Percentiles rank a stretch among this genome's conserved stretches.
These are phyloP conservation scores for Bacidia gigantensis DNA, from an alignment of 495 filamentous ascomycete genomes.

Conservation along the genomic window DNA sequence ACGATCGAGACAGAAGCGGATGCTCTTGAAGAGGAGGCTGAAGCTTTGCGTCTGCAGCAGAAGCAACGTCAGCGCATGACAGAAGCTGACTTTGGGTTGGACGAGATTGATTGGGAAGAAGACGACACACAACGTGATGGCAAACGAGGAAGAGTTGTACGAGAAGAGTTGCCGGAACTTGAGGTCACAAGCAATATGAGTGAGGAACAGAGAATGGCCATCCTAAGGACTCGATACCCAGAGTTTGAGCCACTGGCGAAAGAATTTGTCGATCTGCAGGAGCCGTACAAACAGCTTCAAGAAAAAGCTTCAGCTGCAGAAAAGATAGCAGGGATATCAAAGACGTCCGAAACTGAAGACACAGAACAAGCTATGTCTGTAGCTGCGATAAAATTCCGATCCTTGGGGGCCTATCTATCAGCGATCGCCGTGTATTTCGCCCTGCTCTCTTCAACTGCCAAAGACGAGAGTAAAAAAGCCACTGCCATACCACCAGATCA, in stretches of 20 bases:
- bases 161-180: conserved; percentile 68
- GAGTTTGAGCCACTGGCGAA: conserved; percentile 78
- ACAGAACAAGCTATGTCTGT: conserved; percentile 26
- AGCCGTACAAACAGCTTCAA: conserved; percentile 42
- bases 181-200: conserved; percentile 70
- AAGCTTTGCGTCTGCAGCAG: conserved; percentile 73
- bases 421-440: conserved; percentile 88
- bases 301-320: conserved; percentile 30
- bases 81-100: conserved; percentile 84
- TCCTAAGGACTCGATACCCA: conserved; percentile 70
- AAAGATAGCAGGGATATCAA: conserved; percentile 24
- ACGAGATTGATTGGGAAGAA: conserved; percentile 70
- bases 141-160: conserved; percentile 45
- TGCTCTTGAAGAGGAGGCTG: conserved; percentile 81
- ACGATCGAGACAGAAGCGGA: conserved; percentile 82
- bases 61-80: conserved; percentile 77
- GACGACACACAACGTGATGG: too few relatives aligned
- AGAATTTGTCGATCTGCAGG: conserved; percentile 62
- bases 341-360: conserved; percentile 24
- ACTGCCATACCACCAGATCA: conserved; percentile 50
- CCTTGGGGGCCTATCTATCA: conserved; percentile 71
- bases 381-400: conserved; percentile 56
- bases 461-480: conserved; percentile 33
- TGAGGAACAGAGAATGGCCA: conserved; percentile 56
- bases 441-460: conserved; percentile 61